Conservation (phyloP, 768 basidiomycete genomes). For the Hydnum rufescens region DNA sequence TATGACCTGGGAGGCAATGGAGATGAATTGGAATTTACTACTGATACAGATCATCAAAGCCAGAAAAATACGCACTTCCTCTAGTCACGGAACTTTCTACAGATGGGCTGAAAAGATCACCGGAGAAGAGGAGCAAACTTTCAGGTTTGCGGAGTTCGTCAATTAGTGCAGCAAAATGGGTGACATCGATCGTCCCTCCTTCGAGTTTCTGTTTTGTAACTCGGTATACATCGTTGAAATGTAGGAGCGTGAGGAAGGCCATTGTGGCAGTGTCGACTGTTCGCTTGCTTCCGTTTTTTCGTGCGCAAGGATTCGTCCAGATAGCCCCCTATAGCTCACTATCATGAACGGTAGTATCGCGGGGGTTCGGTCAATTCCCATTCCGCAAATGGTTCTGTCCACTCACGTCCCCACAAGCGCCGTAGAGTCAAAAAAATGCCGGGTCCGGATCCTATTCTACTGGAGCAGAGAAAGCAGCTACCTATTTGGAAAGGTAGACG, state of each 20-base stretch:
- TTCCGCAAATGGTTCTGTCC: not conserved
- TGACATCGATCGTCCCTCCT: conserved; percentile 57
- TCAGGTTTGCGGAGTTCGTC: conserved; percentile 41
- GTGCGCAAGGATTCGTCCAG: not conserved
- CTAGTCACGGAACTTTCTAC: conserved; percentile 74
- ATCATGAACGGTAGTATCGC: not conserved
- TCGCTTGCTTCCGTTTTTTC: not conserved
- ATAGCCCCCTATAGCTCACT: not conserved
- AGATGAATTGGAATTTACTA: not conserved
- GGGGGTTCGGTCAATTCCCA: no score
- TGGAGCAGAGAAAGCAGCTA: not conserved
- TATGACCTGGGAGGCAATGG: not conserved
- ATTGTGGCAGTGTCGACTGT: not conserved
- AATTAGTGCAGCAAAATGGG: conserved; percentile 62
- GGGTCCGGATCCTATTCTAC: no score
- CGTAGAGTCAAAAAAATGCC: not conserved
- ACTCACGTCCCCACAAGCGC: not conserved
- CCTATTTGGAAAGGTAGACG: conserved; percentile 2
- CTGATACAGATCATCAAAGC: not conserved
- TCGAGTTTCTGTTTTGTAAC: conserved; percentile 52
- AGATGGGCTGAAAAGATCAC: conserved; percentile 75
- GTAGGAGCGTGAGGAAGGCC: conserved; percentile 15
- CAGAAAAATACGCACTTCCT: no score
- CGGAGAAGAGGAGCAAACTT: conserved; percentile 64
- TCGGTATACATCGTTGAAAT: conserved; percentile 43